A percentile compares a stretch with the other conserved stretches of the same genome.
phyloP scores from a whole-genome alignment of 1,284 basidiomycete genomes.

The Salmacisia buchloeana region DNA sequence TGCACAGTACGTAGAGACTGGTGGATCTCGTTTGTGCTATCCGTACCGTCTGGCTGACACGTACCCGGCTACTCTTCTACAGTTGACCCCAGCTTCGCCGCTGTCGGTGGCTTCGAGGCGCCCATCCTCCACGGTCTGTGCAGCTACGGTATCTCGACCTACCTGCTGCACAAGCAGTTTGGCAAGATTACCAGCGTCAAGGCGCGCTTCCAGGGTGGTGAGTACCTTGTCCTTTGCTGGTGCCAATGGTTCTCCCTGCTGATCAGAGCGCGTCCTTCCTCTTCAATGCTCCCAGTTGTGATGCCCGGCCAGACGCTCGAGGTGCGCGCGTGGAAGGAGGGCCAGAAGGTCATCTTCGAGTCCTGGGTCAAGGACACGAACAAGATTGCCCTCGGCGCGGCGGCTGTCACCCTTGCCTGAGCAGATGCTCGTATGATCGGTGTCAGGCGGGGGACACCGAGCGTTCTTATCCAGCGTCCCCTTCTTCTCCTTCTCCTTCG shows the following conservation, averaged over 20 bases:
- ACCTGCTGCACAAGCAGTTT: slow-evolving; percentile 81
- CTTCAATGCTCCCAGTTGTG: slow-evolving; percentile 81
- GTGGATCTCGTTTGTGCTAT: not conserved
- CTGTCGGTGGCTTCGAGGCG: slow-evolving; percentile 87
- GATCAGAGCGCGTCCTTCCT: slow-evolving; percentile 69
- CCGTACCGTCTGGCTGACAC: not conserved
- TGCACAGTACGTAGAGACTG: slow-evolving; percentile 60
- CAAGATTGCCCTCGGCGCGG: slow-evolving; percentile 64
- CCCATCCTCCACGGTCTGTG: slow-evolving; percentile 74
- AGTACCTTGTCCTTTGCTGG: not conserved
- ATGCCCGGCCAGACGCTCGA: slow-evolving; percentile 36
- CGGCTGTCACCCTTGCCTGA: slow-evolving; percentile 64
- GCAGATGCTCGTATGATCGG: no score
- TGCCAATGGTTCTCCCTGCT: slow-evolving; percentile 90
- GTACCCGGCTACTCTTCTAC: no score
- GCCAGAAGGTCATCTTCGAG: slow-evolving; percentile 82
- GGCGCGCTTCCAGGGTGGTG: slow-evolving; percentile 83
- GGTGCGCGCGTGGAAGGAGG: slow-evolving; percentile 37
- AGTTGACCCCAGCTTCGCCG: slow-evolving; percentile 82
- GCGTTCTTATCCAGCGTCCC: no score
- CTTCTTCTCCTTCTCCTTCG: no score
- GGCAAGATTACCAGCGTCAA: slow-evolving; percentile 90
- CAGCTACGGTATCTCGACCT: slow-evolving; percentile 88
- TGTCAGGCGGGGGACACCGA: no score
- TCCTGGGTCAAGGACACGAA: slow-evolving; percentile 70